Conservation (phyloP, 352 stramenopile species). For the Stephanocyclus meneghinianus region DNA sequence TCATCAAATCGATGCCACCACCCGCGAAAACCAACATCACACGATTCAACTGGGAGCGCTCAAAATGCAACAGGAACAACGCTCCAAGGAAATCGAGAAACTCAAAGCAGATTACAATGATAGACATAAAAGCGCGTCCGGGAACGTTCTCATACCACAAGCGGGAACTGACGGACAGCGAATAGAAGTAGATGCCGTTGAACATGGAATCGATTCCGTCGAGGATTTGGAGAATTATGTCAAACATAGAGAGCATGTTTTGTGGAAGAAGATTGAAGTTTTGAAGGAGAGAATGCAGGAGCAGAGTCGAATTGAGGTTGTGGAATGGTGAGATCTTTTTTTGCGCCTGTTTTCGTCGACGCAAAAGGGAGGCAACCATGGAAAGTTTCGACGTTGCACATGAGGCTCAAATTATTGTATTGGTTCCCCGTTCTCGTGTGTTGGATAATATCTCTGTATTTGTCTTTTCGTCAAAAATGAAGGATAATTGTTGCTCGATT, state of each 20-base stretch:
- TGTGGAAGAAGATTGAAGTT: constrained; percentile 36
- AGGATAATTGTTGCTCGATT: no score
- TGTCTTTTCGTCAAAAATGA: no score
- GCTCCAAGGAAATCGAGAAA: neutral
- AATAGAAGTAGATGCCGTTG: constrained; percentile 5
- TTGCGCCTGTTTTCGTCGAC: neutral
- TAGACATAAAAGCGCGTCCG: neutral
- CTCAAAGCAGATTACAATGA: neutral
- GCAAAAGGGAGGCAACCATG: no score
- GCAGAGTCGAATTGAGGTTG: constrained; percentile 42
- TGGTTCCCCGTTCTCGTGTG: no score
- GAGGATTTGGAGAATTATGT: constrained; percentile 40
- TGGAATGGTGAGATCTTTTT: constrained; percentile 37
- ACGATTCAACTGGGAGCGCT: neutral
- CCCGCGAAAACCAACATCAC: neutral
- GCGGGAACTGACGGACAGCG: neutral
- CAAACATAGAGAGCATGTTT: constrained; percentile 36
- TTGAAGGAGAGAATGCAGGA: constrained; percentile 31
- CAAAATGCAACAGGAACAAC: neutral
- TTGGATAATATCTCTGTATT: no score
- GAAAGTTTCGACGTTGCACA: no score
- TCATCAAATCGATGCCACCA: neutral
- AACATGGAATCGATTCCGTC: constrained; percentile 20
- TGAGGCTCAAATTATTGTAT: no score
- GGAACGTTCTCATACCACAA: neutral